Base-by-base conservation (phyloP, 139 green algal genomes). In the Mychonastes homosphaera region DNA sequence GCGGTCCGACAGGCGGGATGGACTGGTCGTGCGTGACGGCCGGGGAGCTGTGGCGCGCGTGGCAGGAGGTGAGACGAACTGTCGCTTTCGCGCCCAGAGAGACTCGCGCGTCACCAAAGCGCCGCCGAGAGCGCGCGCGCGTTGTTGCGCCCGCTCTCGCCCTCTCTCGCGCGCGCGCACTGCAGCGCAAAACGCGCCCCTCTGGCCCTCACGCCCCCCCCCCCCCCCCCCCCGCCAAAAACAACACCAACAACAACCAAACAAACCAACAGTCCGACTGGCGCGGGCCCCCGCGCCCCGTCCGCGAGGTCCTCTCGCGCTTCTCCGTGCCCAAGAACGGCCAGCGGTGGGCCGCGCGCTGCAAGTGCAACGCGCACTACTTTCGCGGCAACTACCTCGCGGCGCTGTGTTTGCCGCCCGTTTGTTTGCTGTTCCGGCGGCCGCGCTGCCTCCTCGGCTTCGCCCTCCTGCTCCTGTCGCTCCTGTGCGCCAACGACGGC, bases 301-400 rank as follows among this genome's bases (percentile, higher is more conserved):
- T 59, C 7, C 41, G 38, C 28, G 62, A 69, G 27, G 62, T 69
- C 19, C 10, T 69, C 3, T 63, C 62, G 16, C 50, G 43, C 23
- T 69, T 63, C 34, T 53, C 21, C 26, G 26, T 62, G 8, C 62
- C 62, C 32, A 69, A 69, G 33, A 69, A 69, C 34, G 43, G 56
- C 18, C 62, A 16, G 33, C 62, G 62, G 41, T 69, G 62, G 62
- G 52, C 44, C 6, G 56, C 52, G 24, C 51, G 72, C 1, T 13
- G 73, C 2, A 79, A 79, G 35, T 74, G 64, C 67, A 76, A 76
- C 38, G 36, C 54, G 6, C 73, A 71, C 53, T 73, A 76, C 48
- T 76, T 56, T 15, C 40, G 61, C 19, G 49, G 9, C 19, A 74
- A 69, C 54, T 79, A 79, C 40, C 47, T 68, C 16, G 19, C 53